Evolutionary conservation across 371 early-diverging fungal species (phyloP), one percentile per base, ranked within the genome.

Genomic region (Mortierella sp.): DNA sequence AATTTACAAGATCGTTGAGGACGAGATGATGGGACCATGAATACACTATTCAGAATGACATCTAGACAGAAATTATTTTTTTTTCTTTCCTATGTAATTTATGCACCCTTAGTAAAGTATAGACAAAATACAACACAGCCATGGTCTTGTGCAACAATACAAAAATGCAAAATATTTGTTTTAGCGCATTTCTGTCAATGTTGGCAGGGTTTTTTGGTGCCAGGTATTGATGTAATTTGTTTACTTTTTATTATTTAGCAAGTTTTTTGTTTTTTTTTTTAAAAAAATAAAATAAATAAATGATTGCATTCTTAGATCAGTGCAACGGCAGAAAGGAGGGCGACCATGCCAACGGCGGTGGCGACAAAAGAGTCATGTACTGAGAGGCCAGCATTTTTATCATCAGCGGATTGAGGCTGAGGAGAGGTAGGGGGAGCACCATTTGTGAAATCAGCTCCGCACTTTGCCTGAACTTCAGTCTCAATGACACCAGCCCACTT

Each of bases 1-100:
- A 63, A 72, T 78, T 53, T 78, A 78, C 65, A 78, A 78, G 70
- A 60, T 72, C 12, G 72, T 78, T 3, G 78, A 78, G 59, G 72
- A 78, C 35, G 78, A 78, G 70, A 78, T 78, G 78, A 66, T 68
- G 62, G 66, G 43, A 29, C 65, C 68, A 68, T 68, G 32, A 34
- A 19, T 3, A 12, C 31, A 35, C 31, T 31, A 32, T 28, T n/a
- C 15, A 2, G 5, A 4, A 37, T 42, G 19, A 57, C 10, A 31
- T 31, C 12, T 32, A 53, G 53, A 35, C 35, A 35, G 35, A n/a
- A n/a, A n/a, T 54, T 54, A 12, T 29, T 54, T 2, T 4, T 28
- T 28, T 28, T 54, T 54, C n/a, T n/a, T n/a, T n/a, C n/a, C n/a
- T n/a, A n/a, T 35, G 35, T 35, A 35, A 35, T 35, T 35, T 35